Percentiles rank a stretch among this genome's conserved stretches.
Evolutionary conservation across 768 basidiomycete species (phyloP).

Genomic region (Psilocybe cyanescens): DNA sequence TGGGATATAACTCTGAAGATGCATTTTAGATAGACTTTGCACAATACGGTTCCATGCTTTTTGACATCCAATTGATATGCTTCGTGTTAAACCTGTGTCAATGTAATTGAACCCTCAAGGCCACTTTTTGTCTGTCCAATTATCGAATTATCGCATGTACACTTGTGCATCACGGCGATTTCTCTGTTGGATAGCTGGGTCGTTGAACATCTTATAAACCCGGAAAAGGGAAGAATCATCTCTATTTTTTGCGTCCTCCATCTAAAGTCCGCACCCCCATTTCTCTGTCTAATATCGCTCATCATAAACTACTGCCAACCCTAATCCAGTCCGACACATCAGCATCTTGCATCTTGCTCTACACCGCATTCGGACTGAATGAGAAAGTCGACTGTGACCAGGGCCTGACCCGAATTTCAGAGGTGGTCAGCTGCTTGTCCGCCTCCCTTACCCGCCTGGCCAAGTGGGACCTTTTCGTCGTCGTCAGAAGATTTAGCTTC

Average conservation of each 20-base stretch:
- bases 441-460: neutral
- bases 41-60: neutral
- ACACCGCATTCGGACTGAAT: neutral
- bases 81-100: too few relatives aligned
- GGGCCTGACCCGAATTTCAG: neutral
- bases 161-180: too few relatives aligned
- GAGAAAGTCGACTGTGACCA: neutral
- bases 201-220: too few relatives aligned
- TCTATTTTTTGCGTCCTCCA: neutral
- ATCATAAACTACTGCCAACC: conserved; percentile 6
- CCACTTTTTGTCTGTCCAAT: too few relatives aligned
- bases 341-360: neutral
- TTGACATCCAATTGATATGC: neutral
- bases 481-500: neutral
- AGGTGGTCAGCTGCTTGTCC: neutral
- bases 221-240: neutral
- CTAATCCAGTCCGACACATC: neutral
- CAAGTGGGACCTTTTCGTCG: neutral
- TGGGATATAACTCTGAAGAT: neutral
- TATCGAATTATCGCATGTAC: too few relatives aligned
- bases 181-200: too few relatives aligned
- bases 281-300: neutral
- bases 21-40: neutral
- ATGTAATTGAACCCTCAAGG: too few relatives aligned
- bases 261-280: neutral